Evolutionary conservation across 164 flowering plant species (phyloP).

Genomic region (Houttuynia cordata): DNA sequence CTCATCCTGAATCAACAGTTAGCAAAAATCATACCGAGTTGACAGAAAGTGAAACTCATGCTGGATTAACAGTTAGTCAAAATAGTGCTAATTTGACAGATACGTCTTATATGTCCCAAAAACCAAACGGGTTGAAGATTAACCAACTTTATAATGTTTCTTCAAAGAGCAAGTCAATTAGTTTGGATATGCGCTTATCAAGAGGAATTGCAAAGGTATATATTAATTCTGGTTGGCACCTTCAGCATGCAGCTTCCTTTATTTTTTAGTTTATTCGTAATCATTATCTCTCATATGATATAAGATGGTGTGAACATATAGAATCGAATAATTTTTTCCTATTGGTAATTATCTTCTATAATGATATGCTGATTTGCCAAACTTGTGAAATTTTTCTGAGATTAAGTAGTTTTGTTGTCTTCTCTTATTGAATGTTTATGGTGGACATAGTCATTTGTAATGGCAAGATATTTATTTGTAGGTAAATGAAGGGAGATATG

Average conservation of each 20-base stretch:
- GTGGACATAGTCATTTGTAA: background rate
- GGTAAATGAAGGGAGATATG: conserved; percentile 96
- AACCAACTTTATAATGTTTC: conserved; percentile 35
- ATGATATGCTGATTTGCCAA: background rate
- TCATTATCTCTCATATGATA: too few relatives aligned
- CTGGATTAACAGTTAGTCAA: conserved; percentile 9
- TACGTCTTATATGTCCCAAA: conserved; percentile 14
- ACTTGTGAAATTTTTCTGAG: too few relatives aligned
- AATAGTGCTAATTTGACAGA: conserved; percentile 11
- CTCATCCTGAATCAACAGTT: conserved; percentile 15
- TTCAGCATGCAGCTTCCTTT: background rate
- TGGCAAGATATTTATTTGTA: conserved; percentile 16
- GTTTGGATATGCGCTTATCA: conserved; percentile 80
- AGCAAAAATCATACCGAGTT: background rate
- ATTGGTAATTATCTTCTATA: background rate
- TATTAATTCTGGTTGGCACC: background rate
- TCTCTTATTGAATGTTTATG: too few relatives aligned
- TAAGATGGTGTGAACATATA: too few relatives aligned
- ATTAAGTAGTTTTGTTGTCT: too few relatives aligned
- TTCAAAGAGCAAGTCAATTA: conserved; percentile 63
- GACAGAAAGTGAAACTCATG: conserved; percentile 1
- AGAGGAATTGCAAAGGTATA: conserved; percentile 85
- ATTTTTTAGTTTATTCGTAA: background rate
- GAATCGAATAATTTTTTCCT: too few relatives aligned
- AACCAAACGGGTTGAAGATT: conserved; percentile 23